Evolutionary conservation across 495 filamentous ascomycete genomes (phyloP).

Genomic region (Chaetomium fimeti): DNA sequence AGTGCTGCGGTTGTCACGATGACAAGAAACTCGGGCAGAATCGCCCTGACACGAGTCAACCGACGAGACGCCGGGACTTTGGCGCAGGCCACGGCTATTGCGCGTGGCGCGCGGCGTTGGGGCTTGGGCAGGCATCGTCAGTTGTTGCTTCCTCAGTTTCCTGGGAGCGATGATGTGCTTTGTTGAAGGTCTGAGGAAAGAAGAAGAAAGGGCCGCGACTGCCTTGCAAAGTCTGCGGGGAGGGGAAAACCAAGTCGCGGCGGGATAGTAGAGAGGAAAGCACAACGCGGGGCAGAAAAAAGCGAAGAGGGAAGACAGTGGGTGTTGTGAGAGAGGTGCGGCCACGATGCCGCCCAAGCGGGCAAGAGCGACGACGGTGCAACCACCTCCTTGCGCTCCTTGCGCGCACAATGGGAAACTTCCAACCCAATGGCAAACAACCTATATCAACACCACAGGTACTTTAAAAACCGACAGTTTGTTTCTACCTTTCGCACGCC

Average conservation of each 20-base stretch:
- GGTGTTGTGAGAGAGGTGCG: constrained; percentile 2
- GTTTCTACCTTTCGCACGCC: background rate
- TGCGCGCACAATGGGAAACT: constrained; percentile 3
- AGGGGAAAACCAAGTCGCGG: constrained; percentile 1
- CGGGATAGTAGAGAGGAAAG: background rate
- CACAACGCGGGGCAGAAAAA: background rate
- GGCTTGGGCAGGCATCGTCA: constrained; percentile 27
- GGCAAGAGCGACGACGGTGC: background rate
- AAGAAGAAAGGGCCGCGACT: background rate
- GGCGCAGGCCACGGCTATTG: constrained; percentile 31
- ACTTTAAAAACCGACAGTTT: background rate
- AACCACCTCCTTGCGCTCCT: too few relatives aligned
- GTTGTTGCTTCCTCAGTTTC: constrained; percentile 14
- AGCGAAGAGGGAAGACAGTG: background rate
- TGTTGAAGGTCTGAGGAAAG: background rate
- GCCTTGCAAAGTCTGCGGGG: background rate
- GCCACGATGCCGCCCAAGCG: background rate
- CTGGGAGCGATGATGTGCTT: background rate
- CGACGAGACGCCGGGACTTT: constrained; percentile 2
- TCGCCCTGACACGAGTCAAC: constrained; percentile 6
- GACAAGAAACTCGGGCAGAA: constrained; percentile 8
- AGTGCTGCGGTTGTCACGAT: background rate
- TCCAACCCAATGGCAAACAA: constrained; percentile 8
- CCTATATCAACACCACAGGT: background rate
- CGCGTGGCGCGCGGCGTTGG: constrained; percentile 31